Evolutionary conservation across 2,329 filamentous ascomycete species (phyloP), one percentile per base, ranked within the genome.

Genomic region (Cladosporium sp.): DNA sequence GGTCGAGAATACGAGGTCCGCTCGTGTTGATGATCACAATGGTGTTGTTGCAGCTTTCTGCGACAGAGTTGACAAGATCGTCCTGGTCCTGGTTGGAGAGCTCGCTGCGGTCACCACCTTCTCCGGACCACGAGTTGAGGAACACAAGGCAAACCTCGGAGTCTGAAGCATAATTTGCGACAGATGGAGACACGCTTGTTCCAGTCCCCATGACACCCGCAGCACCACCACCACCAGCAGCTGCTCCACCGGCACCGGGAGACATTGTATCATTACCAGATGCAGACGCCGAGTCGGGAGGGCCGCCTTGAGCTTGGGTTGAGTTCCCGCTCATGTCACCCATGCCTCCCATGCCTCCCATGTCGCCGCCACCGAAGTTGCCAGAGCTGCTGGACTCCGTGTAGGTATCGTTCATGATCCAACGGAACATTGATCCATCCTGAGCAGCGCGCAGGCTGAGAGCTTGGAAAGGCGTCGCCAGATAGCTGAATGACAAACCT

Each of bases 21-120:
- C 71, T 70, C 50, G 73, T 74, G 69, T 76, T 73, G 62, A 74
- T 72, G 8, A 73, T 62, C 26, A 75, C 73, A 8, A 75, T 73
- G 16, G 73, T 76, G 67, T 75, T 74, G 66, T 65, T 69, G 68
- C 73, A 75, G 65, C 72, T 65, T 5, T 67, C 66, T 8, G 74
- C 74, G 37, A 76, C 71, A 55, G 75, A 74, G 6, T 33, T 70
- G 46, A 77, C 70, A 2, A 76, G 69, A 1, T 59, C 69, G 58
- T 75, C 73, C 29, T 71, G 70, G 56, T 69, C 72, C 29, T 67
- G 64, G 55, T 74, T 72, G 28, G 70, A 69, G 12, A 76, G 67
- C 11, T 63, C 68, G 49, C 64, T 66, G 33, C 74, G 71, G 53
- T 77, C 75, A 56, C 67, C 69, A 31, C 65, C 59, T 67, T 76